Evolutionary conservation across 2,329 filamentous ascomycete species (phyloP), one percentile per base, ranked within the genome.

Genomic region (Coleophoma crateriformis): DNA sequence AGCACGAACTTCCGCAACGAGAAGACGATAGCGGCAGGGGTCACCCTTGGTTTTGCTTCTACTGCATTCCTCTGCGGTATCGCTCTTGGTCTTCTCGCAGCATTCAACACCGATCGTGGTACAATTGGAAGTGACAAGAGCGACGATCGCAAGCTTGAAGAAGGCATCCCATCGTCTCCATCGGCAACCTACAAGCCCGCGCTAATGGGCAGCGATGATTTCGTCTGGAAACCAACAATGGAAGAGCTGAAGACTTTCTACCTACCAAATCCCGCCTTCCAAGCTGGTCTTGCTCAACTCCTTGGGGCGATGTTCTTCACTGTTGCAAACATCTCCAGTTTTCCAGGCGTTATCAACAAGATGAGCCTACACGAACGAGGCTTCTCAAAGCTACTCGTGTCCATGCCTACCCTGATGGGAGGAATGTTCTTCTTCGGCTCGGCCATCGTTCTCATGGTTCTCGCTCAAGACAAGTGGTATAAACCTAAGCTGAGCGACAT

Each of bases 31-130:
- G 41, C 41, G 32, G 41, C 27, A 13, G 20, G 20, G 7, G 15
- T 27, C 13, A 44, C 41, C 3, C 19, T 44, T 6, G 15, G 8
- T 10, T 34, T 48, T 32, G 34, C 27, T 10, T 15, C 27, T 13
- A n/a, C 22, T 10, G 35, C 39, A 22, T 40, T 48, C n/a, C 19
- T 40, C 5, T 17, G 22, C 7, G 46, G 46, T 19, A 37, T 33
- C 13, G 15, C 8, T 33, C 11, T 48, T 12, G 46, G 39, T 20
- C 38, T 48, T 7, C 7, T 48, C 10, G 46, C 20, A 17, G 46
- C 46, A 7, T 48, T 48, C 38, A 48, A 48, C 17, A 35, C 43
- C 10, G 46, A 48, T 19, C 38, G 46, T 10, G 46, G 46, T 13
- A 40, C 22, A 1, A 17, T 34, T n/a, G 32, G n/a, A 12, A 11